Conservation (phyloP, 805 yeast genomes). For the Pichia gijzeniarum region DNA sequence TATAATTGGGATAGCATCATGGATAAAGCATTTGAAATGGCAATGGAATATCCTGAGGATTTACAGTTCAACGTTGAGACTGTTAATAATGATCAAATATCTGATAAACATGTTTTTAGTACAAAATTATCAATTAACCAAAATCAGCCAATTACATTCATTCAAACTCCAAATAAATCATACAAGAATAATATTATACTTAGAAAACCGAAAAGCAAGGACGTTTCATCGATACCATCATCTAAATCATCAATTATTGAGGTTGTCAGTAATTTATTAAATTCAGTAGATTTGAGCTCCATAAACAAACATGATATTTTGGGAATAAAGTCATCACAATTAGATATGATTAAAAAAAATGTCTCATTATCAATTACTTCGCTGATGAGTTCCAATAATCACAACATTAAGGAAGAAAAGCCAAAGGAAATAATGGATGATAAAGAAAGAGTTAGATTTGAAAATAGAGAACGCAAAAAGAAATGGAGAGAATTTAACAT, state of each 20-base stretch:
- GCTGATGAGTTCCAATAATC: conserved; percentile 5
- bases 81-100: background rate
- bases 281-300: conserved; percentile 7
- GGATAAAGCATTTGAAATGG: conserved; percentile 73
- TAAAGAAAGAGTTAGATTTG: conserved; percentile 54
- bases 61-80: conserved; percentile 24
- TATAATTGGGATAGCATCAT: conserved; percentile 54
- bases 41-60: conserved; percentile 53
- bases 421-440: conserved; percentile 26
- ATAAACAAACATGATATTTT: conserved; percentile 6
- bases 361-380: conserved; percentile 13
- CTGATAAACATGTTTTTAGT: background rate
- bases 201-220: background rate
- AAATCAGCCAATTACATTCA: conserved; percentile 8
- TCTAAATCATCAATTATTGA: conserved; percentile 6
- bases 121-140: background rate
- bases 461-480: conserved; percentile 72
- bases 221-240: background rate
- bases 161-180: conserved; percentile 9
- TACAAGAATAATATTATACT: too few relatives aligned
- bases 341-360: conserved; percentile 11
- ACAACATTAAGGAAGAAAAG: conserved; percentile 3
- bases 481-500: conserved; percentile 78
- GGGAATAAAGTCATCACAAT: conserved; percentile 5
- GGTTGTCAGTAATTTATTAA: conserved; percentile 10